Base-by-base conservation (phyloP, 768 basidiomycete species). In the Termitomyces sp. region DNA sequence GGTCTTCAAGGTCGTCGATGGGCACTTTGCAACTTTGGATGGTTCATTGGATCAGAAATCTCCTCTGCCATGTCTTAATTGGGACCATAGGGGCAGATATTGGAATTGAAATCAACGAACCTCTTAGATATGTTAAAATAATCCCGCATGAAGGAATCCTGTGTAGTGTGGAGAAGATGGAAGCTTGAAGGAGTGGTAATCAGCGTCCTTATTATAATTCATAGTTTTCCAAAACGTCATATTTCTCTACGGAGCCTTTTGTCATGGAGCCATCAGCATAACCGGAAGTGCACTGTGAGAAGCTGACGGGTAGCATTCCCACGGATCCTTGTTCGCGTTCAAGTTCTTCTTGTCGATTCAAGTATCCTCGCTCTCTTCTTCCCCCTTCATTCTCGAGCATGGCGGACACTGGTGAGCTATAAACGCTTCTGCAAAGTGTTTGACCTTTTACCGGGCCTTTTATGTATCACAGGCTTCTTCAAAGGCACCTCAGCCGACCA, bases 401-500 rank as follows among this genome's bases (percentile, higher is more conserved):
- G 83, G 83, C 83, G 23, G 83, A 85, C 69, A 82, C 83, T 72
- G 83, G 83, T 81, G 59, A 70, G 76, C 67, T 43, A n/a, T 11
- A 8, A 37, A 37, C 8, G 81, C 83, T 72, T 79, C 81, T 79
- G 59, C 68, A 74, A 68, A 65, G 60, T 55, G 54, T 55, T 52
- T 61, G 48, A 61, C 46, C 67, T 64, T 61, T 65, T 58, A 23
- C 59, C 37, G n/a, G 57, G 48, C 27, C 52, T 64, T 60, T 69
- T 61, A 66, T 60, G 67, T 42, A 43, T 56, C 34, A 16, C 54
- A 86, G 90, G 90, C 28, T 91, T 91, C 70, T 91, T 93, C 85
- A 91, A 91, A 72, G 91, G 91, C 66, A 93, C 90, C 25, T 91
- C 89, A 61, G 87, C 89, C 32, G 91, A 91, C 76, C 90, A 94